Conservation (phyloP, 345 rosid genomes). For the Xanthoceras sorbifolium region DNA sequence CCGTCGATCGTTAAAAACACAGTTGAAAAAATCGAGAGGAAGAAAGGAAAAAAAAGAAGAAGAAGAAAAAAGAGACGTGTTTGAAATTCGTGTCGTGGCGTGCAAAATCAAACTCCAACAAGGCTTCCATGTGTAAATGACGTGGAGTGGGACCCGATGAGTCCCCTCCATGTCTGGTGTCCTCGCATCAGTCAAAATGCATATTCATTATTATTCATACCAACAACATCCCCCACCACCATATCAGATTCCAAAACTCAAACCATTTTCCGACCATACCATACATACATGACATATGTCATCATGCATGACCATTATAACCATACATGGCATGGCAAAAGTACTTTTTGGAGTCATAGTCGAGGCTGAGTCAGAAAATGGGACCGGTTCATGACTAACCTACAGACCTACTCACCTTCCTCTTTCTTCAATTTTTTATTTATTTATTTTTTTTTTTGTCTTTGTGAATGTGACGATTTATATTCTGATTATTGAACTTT, state of each 20-base stretch:
- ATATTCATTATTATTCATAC: too few species aligned
- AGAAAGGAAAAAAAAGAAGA: too few species aligned
- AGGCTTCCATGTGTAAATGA: conserved; percentile 30
- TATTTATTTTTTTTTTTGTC: neutral
- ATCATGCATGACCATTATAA: neutral
- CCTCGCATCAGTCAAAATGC: neutral
- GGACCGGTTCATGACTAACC: conserved; percentile 25
- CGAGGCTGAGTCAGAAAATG: conserved; percentile 36
- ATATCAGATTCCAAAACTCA: neutral
- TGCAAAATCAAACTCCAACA: conserved; percentile 23
- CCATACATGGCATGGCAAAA: neutral
- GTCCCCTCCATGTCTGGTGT: neutral
- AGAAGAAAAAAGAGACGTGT: neutral
- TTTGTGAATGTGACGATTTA: conserved; percentile 14
- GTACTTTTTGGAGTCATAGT: conserved; percentile 9
- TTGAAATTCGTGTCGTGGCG: conserved; percentile 19
- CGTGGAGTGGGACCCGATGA: conserved; percentile 31
- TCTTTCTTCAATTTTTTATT: conserved; percentile 10
- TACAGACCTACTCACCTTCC: conserved; percentile 28
- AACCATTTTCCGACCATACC: conserved; percentile 6
- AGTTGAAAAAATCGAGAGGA: too few species aligned
- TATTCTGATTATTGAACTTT: neutral
- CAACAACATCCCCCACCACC: neutral
- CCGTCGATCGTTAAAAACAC: too few species aligned
- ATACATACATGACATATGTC: neutral